Conservation (phyloP, 2,329 filamentous ascomycete genomes). For the Cladobotryum mycophilum region DNA sequence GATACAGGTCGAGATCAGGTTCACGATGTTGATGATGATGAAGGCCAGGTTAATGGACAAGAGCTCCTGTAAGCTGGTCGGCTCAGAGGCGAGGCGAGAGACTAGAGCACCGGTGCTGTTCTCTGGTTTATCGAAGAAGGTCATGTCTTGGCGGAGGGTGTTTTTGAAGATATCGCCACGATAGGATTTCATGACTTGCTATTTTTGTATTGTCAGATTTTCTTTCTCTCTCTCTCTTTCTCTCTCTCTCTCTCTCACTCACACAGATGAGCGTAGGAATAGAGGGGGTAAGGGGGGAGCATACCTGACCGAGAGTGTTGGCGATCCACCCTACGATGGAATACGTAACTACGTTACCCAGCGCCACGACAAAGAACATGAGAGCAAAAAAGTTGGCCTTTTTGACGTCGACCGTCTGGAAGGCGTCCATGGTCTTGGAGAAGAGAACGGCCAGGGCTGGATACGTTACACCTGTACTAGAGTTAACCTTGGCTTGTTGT, state of each 20-base stretch:
- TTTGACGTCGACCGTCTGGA: conserved; percentile 25
- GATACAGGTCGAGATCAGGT: conserved; percentile 38
- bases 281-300: not conserved
- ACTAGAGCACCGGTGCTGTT: conserved; percentile 35
- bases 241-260: not conserved
- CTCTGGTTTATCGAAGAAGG: conserved; percentile 35
- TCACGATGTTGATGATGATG: conserved; percentile 41
- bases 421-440: conserved; percentile 33
- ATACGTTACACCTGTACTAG: conserved; percentile 28
- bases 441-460: conserved; percentile 37
- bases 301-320: conserved; percentile 31
- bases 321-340: conserved; percentile 29
- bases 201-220: not conserved
- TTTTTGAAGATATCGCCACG: conserved; percentile 41
- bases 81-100: conserved; percentile 31
- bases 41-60: conserved; percentile 43
- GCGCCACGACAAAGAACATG: conserved; percentile 51
- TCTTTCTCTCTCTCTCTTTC: not conserved
- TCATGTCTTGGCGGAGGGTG: conserved; percentile 49
- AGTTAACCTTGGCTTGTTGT: not conserved
- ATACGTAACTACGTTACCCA: conserved; percentile 40
- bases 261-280: not conserved
- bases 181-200: conserved; percentile 29
- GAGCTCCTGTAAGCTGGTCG: conserved; percentile 44
- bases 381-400: conserved; percentile 46